Evolutionary conservation across 805 yeast species (phyloP), one percentile per base, ranked within the genome.

Genomic region (Candida montana): DNA sequence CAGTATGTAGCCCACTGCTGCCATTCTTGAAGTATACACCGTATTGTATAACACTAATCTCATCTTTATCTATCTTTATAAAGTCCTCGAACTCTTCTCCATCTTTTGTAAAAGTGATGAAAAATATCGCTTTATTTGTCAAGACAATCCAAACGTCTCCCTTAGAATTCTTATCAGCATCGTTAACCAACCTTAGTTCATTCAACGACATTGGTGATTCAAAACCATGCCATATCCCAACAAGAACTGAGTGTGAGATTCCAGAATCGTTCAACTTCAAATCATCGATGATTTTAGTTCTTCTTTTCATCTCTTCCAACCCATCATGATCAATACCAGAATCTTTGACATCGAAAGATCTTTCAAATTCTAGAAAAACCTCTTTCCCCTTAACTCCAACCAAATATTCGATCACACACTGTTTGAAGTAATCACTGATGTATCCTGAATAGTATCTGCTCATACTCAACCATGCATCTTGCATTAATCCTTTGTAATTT

Each of bases 371-470:
- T 39, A 65, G 67, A 51, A 71, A 68, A 6, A 62, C 59, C 11
- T 58, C 55, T 17, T 51, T 52, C n/a, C 50, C 54, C 8, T 58
- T 62, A 32, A 59, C 57, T 1, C 75, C 74, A 5, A 68, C 48
- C 1, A 70, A 28, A 39, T 58, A 69, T 46, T 71, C 75, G 32
- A 71, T 54, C 32, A 67, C 54, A 13, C 72, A 68, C 46, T 71
- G 76, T 29, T 58, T 59, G 55, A 65, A 69, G 46, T 59, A 71
- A 51, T 71, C 76, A 19, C 65, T 56, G n/a, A 71, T 55, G 39
- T 61, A 63, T 1, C 74, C 74, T 30, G 68, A 61, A 42, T 64
- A 71, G 43, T 67, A 70, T 33, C 76, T 50, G 2, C 69, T 61
- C 41, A 71, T 41, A 0, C 74, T 65, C 39, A 69, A 48, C 35